These are phyloP conservation scores for Trichophyton simii DNA, from an alignment of 2,329 filamentous ascomycete genomes.

Conservation along the genomic window DNA sequence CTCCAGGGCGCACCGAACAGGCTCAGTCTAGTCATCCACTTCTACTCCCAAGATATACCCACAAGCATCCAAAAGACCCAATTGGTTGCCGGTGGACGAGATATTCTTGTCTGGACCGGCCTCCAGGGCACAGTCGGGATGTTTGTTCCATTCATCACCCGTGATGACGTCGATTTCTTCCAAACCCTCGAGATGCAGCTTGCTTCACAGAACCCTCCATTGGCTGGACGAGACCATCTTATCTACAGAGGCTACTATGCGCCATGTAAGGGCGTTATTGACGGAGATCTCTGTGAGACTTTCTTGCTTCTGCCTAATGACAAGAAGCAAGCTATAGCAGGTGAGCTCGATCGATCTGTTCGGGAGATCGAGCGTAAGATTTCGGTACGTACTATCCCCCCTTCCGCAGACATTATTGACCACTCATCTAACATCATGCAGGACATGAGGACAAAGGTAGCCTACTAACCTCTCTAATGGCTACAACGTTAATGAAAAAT, in stretches of 20 bases:
- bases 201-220: constrained; percentile 69
- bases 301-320: constrained; percentile 74
- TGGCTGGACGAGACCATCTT: constrained; percentile 86
- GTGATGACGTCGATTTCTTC: constrained; percentile 96
- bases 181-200: constrained; percentile 84
- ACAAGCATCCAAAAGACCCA: constrained; percentile 81
- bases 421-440: constrained; percentile 17
- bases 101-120: constrained; percentile 85
- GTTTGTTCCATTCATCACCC: constrained; percentile 77
- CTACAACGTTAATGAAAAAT: constrained; percentile 5
- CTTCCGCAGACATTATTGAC: neutral
- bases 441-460: constrained; percentile 47
- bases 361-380: constrained; percentile 95
- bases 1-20: constrained; percentile 81
- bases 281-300: constrained; percentile 90
- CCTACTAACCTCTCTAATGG: constrained; percentile 32
- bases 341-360: constrained; percentile 78
- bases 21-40: constrained; percentile 73
- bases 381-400: constrained; percentile 39
- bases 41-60: constrained; percentile 82
- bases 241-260: constrained; percentile 94
- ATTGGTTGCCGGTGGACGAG: constrained; percentile 79
- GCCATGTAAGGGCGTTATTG: constrained; percentile 90
- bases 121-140: constrained; percentile 90
- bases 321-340: constrained; percentile 90